Conservation (phyloP, 1,284 basidiomycete genomes). For the Sanghuangporus baumii region DNA sequence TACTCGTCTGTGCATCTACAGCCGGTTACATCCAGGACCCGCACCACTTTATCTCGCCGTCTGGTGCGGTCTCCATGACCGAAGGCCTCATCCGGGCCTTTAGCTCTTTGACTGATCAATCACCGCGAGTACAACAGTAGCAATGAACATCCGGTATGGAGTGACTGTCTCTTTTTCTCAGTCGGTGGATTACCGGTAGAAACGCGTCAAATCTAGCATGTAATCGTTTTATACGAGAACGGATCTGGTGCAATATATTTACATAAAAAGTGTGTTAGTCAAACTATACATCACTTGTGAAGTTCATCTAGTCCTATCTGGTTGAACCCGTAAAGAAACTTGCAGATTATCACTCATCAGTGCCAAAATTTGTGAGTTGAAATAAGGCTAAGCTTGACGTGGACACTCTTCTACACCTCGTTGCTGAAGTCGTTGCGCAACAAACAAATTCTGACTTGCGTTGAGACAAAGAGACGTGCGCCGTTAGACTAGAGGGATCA, state of each 20-base stretch:
- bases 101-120: slow-evolving; percentile 20
- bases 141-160: slow-evolving; percentile 28
- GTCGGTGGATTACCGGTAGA: slow-evolving; percentile 31
- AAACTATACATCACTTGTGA: background rate
- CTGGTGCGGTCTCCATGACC: slow-evolving; percentile 29
- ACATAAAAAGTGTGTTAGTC: background rate
- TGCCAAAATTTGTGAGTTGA: background rate
- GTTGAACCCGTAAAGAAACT: slow-evolving; percentile 2
- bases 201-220: slow-evolving; percentile 41
- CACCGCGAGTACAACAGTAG: slow-evolving; percentile 20
- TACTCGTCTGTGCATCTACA: slow-evolving; percentile 26
- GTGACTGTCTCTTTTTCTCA: slow-evolving; percentile 25
- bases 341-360: too few relatives aligned
- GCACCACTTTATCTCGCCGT: slow-evolving; percentile 31
- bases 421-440: slow-evolving; percentile 30
- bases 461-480: background rate
- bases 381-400: slow-evolving; percentile 24
- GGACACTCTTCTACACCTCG: slow-evolving; percentile 31
- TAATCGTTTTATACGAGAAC: slow-evolving; percentile 36
- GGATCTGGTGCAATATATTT: slow-evolving; percentile 31
- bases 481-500: background rate
- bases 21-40: slow-evolving; percentile 37
- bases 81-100: slow-evolving; percentile 8
- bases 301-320: slow-evolving; percentile 36
- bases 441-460: slow-evolving; percentile 31